Percentiles rank a stretch among this genome's conserved stretches.
These are phyloP conservation scores for Kuraishia molischiana DNA, from an alignment of 805 yeast species.

Conservation along the genomic window DNA sequence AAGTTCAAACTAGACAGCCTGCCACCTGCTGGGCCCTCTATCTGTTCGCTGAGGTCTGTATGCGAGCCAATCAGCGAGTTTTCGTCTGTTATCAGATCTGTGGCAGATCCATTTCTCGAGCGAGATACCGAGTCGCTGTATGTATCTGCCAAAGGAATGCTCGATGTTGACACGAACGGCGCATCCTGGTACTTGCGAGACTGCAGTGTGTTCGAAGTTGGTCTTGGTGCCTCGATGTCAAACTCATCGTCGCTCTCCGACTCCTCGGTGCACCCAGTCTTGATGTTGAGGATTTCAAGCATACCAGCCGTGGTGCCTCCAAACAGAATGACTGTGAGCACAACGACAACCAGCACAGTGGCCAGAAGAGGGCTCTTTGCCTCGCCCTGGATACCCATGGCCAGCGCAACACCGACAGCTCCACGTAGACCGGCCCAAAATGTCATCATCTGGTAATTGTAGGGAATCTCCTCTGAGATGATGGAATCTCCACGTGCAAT, in stretches of 20 bases:
- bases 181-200: constrained; percentile 1
- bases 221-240: constrained; percentile 70
- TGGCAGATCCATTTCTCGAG: constrained; percentile 20
- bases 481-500: constrained; percentile 34
- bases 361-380: constrained; percentile 82
- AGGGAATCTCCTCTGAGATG: constrained; percentile 82
- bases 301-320: constrained; percentile 99
- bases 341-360: constrained; percentile 94
- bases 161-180: neutral
- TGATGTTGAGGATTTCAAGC: constrained; percentile 90
- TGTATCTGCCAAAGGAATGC: constrained; percentile 9
- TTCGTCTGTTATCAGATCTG: neutral
- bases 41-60: neutral
- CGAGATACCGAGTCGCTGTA: constrained; percentile 5
- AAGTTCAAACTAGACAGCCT: constrained; percentile 9
- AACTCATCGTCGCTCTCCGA: constrained; percentile 82
- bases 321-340: constrained; percentile 86
- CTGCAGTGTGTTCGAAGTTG: neutral
- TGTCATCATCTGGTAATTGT: constrained; percentile 95
- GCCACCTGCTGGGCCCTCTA: neutral
- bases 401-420: constrained; percentile 98
- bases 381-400: constrained; percentile 95
- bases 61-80: neutral
- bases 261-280: constrained; percentile 83
- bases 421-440: constrained; percentile 99